These are phyloP conservation scores for Suillus placidus DNA, from an alignment of 768 basidiomycete species.

Conservation along the genomic window DNA sequence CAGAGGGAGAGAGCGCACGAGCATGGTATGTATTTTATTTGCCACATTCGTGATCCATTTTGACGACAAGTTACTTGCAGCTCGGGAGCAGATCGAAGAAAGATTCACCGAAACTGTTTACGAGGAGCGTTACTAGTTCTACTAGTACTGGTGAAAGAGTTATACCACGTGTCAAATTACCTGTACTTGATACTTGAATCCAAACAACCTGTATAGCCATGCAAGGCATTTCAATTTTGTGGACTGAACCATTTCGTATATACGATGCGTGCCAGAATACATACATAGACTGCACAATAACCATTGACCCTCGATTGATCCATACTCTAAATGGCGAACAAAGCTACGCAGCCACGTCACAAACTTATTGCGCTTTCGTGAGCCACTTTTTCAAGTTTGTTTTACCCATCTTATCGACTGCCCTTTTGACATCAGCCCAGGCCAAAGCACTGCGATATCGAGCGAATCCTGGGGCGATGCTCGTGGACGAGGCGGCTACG, in stretches of 20 bases:
- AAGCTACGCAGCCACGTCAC: neutral
- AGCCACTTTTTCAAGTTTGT: slow-evolving; percentile 81
- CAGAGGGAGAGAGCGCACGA: neutral
- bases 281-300: neutral
- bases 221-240: neutral
- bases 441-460: slow-evolving; percentile 72
- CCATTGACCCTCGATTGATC: neutral
- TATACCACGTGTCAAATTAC: neutral
- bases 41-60: neutral
- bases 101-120: slow-evolving; percentile 7
- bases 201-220: slow-evolving; percentile 1
- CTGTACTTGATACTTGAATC: neutral
- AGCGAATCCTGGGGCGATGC: slow-evolving; percentile 66
- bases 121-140: neutral
- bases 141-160: neutral
- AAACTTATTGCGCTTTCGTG: slow-evolving; percentile 50
- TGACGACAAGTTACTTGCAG: slow-evolving; percentile 4
- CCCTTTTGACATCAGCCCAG: slow-evolving; percentile 65
- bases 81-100: neutral
- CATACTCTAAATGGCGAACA: neutral
- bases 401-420: slow-evolving; percentile 66
- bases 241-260: neutral
- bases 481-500: slow-evolving; percentile 49
- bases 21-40: slow-evolving; percentile 7
- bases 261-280: neutral